Base-by-base conservation (phyloP, 148 eudicot species). In the Euryodendron excelsum region DNA sequence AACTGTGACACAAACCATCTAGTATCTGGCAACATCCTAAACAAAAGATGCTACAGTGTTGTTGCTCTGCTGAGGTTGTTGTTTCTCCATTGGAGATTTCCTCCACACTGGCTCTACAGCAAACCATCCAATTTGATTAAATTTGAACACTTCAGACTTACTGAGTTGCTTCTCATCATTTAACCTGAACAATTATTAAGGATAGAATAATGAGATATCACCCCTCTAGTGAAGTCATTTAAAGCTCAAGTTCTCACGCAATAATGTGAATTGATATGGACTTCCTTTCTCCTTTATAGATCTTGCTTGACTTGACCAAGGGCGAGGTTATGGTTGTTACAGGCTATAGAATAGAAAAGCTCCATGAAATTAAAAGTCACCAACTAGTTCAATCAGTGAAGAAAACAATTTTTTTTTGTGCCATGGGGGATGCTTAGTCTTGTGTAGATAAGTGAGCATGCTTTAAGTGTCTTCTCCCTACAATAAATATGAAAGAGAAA, bases 131-230 rank as follows among this genome's bases (percentile, higher is more conserved):
- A 33, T 1, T 18, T 64, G 41, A 0, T 4, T 63, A 33, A 33
- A 31, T 58, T 69, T 56, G 18, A 69, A 18, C 34, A 14, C 73
- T 69, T 47, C 61, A 72, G 53, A 52, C 7, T 27, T 18, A 20
- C 27, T 1, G 5, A 65, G 4, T 34, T 33, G 33, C 72, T 66
- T 14, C 25, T 50, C 62, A 52, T 37, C 50, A 9, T 52, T 28
- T 61, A 41, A 62, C 71, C 78, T 77, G 72, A 55, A 39, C 55
- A 61, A 25, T 28, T 9, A 7, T 65, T 33, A 31, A 21, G 41
- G 5, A 11, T 1, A 28, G 12, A 33, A 31, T 33, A n/a, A 28
- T 65, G 21, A 62, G 58, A 52, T 52, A 30, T 20, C 1, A 34
- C 17, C 48, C 58, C 5, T 65, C 37, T 47, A 18, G 59, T 48